Evolutionary conservation across 202 grass and related monocot genomes (phyloP), one percentile per base, ranked within the genome.

Genomic region (Setaria italica): DNA sequence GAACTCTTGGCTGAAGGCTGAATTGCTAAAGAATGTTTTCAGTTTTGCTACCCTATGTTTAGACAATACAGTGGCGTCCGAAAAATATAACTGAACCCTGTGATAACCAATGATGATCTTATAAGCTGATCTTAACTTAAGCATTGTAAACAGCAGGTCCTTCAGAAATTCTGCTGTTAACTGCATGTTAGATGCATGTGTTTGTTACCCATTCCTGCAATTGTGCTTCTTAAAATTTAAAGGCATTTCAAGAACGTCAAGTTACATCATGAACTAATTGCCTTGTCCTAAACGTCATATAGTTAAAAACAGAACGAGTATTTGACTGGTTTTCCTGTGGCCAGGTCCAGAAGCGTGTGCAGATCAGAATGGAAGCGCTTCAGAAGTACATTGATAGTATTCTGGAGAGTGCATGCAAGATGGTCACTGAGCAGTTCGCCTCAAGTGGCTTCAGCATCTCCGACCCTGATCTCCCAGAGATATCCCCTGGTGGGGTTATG

Each of bases 321-420:
- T 49, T 15, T 50, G 59, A 81, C 53, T 48, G 4, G 4, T 85
- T 78, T 71, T 59, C 57, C 43, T 62, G 37, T 85, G 5, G 51
- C 47, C 85, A 99, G 97, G 97, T 97, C 65, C 97, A 99, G 81
- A 99, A 94, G 70, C 97, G 95, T 70, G 88, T 99, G 21, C 92
- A 99, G 72, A 97, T 99, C 68, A 80, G 97, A 89, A 97, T 94
- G 86, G 94, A 97, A 71, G 97, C 97, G 9, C 90, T 94, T 62
- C 90, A 96, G 20, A 99, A 94, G 63, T 99, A 99, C 87, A 94
- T 99, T 7, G 89, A 99, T 54, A 88, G 92, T 16, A 73, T 99
- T 30, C 82, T 99, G 70, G 97, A 86, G 59, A 99, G 88, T 25
- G 97, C 97, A 62, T 99, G 87, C 78, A 99, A 99, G 83, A 89